Evolutionary conservation across 2,329 filamentous ascomycete species (phyloP).

Genomic region (Podosphaera aphanis): DNA sequence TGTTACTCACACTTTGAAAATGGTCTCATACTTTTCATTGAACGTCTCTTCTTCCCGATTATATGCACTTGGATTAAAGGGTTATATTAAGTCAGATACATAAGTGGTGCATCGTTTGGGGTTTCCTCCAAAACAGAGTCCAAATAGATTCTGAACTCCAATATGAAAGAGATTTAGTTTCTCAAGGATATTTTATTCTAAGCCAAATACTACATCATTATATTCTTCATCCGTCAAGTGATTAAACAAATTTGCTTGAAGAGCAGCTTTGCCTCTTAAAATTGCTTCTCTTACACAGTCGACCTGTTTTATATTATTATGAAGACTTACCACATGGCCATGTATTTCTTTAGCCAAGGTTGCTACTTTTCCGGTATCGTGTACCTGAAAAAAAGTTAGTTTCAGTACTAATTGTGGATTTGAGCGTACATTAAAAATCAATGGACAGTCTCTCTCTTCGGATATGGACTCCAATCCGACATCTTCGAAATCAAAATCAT

Average conservation of each 20-base stretch:
- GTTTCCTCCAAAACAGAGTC: no score
- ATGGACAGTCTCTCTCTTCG: not conserved
- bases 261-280: constrained; percentile 12
- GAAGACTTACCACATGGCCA: constrained; percentile 15
- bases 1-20: no score
- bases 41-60: no score
- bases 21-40: no score
- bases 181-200: constrained; percentile 1
- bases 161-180: no score
- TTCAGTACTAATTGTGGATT: not conserved
- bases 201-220: constrained; percentile 14
- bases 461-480: constrained; percentile 5
- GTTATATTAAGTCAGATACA: no score
- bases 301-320: constrained; percentile 15
- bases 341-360: constrained; percentile 10
- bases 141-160: no score
- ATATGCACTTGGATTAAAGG: no score
- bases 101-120: no score
- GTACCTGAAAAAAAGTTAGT: constrained; percentile 8
- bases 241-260: constrained; percentile 14
- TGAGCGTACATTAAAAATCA: not conserved
- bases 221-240: constrained; percentile 13
- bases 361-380: constrained; percentile 11
- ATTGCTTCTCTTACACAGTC: constrained; percentile 14
- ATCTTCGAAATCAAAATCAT: constrained; percentile 5